Evolutionary conservation across 1,284 basidiomycete genomes (phyloP).

Genomic region (Tilletia indica): DNA sequence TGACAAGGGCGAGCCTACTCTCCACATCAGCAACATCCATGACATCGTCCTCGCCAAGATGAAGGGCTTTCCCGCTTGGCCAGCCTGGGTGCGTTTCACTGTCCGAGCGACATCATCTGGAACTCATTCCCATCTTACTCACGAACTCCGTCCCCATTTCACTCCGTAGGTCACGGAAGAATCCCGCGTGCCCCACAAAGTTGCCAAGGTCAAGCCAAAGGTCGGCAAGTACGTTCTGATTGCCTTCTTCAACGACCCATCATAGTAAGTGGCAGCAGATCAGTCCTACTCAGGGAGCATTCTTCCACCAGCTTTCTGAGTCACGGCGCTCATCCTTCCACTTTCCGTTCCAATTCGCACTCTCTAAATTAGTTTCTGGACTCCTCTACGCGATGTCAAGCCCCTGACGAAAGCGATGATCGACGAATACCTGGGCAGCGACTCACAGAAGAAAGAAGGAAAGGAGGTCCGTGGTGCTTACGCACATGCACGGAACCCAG

Average conservation of each 20-base stretch:
- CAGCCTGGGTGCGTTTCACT: constrained; percentile 69
- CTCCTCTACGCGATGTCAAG: constrained; percentile 76
- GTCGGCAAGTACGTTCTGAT: constrained; percentile 71
- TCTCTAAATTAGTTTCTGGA: constrained; percentile 70
- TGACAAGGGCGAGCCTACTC: neutral
- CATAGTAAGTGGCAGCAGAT: constrained; percentile 69
- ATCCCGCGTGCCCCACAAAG: constrained; percentile 64
- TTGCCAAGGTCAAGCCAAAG: constrained; percentile 69
- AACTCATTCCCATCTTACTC: constrained; percentile 4
- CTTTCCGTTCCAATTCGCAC: neutral
- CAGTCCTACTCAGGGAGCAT: too few species aligned
- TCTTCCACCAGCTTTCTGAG: constrained; percentile 18
- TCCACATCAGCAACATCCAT: constrained; percentile 55
- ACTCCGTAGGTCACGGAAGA: constrained; percentile 72
- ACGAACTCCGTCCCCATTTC: constrained; percentile 1
- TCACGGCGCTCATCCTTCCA: constrained; percentile 8
- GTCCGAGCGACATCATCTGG: neutral
- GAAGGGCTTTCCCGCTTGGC: constrained; percentile 91
- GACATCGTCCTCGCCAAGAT: constrained; percentile 89
- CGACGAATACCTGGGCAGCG: constrained; percentile 74
- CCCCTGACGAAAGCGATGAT: constrained; percentile 77
- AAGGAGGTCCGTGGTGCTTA: constrained; percentile 75
- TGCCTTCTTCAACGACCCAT: constrained; percentile 83
- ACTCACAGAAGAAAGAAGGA: constrained; percentile 68
- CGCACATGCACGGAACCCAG: constrained; percentile 76